Evolutionary conservation across 2,329 filamentous ascomycete genomes (phyloP).

Genomic region (Herpotrichia juniperi): DNA sequence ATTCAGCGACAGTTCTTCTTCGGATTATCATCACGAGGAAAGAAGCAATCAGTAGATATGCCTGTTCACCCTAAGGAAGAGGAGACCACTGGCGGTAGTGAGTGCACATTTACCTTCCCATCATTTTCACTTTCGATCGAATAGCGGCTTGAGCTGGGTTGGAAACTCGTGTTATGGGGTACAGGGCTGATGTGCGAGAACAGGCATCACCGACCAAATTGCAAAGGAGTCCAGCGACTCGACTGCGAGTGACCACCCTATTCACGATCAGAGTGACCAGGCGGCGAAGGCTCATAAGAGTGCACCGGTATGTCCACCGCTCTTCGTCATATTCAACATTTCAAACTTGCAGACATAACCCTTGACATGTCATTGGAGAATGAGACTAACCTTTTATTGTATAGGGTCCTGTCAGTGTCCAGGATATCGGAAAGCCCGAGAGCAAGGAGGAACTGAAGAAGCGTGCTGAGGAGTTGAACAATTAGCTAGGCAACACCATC

Average conservation of each 20-base stretch:
- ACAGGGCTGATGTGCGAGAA: slow-evolving; percentile 3
- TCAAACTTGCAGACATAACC: neutral
- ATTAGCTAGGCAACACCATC: slow-evolving; percentile 31
- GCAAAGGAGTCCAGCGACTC: slow-evolving; percentile 53
- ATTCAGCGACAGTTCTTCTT: neutral
- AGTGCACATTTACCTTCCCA: slow-evolving; percentile 19
- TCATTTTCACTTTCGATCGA: no score
- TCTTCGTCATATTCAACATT: neutral
- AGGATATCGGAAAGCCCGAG: slow-evolving; percentile 52
- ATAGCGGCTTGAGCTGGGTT: no score
- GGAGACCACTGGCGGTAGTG: slow-evolving; percentile 46
- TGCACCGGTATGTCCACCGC: slow-evolving; percentile 41
- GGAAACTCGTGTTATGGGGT: no score
- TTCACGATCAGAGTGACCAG: slow-evolving; percentile 36
- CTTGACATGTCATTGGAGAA: no score
- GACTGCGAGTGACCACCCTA: slow-evolving; percentile 42
- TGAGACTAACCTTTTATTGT: neutral
- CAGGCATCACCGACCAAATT: slow-evolving; percentile 53
- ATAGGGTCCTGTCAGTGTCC: slow-evolving; percentile 52
- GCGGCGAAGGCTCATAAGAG: slow-evolving; percentile 49
- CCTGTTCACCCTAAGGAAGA: slow-evolving; percentile 51
- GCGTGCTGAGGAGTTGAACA: slow-evolving; percentile 57
- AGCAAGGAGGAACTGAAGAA: slow-evolving; percentile 58
- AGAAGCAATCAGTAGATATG: slow-evolving; percentile 39
- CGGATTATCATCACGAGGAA: slow-evolving; percentile 4